phyloP scores from a whole-genome alignment of 352 stramenopile species.

The Thalassiosira pacifica region DNA sequence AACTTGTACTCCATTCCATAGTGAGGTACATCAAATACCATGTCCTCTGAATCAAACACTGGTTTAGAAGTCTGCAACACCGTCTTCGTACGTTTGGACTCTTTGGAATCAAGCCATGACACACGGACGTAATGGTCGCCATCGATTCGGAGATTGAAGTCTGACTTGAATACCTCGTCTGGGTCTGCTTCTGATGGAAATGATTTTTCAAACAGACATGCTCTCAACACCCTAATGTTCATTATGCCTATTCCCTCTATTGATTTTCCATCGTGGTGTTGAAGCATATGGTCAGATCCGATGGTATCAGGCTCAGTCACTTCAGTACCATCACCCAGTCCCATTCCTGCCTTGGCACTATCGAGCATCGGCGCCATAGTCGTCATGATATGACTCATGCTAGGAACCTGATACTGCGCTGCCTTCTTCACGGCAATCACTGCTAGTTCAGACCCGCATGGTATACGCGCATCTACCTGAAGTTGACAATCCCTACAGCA shows the following conservation, averaged over 20 bases:
- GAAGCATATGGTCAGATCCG: slow-evolving; percentile 8
- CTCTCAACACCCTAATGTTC: slow-evolving; percentile 71
- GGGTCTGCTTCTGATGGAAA: slow-evolving; percentile 69
- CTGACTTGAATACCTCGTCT: slow-evolving; percentile 55
- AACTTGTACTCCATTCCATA: slow-evolving; percentile 77
- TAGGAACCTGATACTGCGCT: slow-evolving; percentile 56
- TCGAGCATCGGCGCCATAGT: slow-evolving; percentile 57
- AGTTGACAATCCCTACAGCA: slow-evolving; percentile 85
- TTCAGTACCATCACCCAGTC: background rate
- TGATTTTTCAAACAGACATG: slow-evolving; percentile 73
- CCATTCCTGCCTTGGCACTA: background rate
- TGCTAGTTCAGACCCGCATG: slow-evolving; percentile 78
- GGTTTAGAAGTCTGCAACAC: slow-evolving; percentile 77
- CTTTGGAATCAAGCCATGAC: slow-evolving; percentile 64
- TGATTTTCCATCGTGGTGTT: slow-evolving; percentile 25
- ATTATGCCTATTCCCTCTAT: slow-evolving; percentile 74
- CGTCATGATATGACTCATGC: slow-evolving; percentile 61
- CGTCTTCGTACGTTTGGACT: slow-evolving; percentile 75
- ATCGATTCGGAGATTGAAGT: slow-evolving; percentile 60
- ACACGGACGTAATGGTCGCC: slow-evolving; percentile 85
- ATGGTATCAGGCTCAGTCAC: slow-evolving; percentile 9
- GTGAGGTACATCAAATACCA: slow-evolving; percentile 74
- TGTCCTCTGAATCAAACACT: slow-evolving; percentile 79
- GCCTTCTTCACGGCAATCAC: slow-evolving; percentile 65
- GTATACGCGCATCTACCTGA: slow-evolving; percentile 79